phyloP scores from a whole-genome alignment of 2,329 filamentous ascomycete genomes.

The Ascochyta lentis region DNA sequence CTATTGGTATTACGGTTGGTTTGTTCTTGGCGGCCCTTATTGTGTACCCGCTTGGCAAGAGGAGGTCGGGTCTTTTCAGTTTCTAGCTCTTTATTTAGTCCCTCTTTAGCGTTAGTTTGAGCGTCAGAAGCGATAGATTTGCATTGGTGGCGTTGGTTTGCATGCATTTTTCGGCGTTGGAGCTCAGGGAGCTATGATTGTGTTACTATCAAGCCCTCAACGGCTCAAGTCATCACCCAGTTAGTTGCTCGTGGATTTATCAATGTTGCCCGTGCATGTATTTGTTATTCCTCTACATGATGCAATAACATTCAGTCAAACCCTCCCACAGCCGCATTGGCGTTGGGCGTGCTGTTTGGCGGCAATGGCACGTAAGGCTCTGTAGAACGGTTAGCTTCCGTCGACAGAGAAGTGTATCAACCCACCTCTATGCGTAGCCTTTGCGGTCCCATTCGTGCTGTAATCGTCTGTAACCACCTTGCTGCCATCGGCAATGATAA shows the following conservation, averaged over 20 bases:
- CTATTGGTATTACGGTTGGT: slow-evolving; percentile 60
- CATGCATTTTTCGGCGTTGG: slow-evolving; percentile 17
- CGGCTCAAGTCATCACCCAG: not conserved
- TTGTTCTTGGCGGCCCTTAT: slow-evolving; percentile 57
- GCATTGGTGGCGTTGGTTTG: slow-evolving; percentile 15
- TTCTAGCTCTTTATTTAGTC: slow-evolving; percentile 28
- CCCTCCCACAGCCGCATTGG: too few relatives aligned
- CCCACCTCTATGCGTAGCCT: slow-evolving; percentile 37
- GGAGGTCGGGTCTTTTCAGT: slow-evolving; percentile 49
- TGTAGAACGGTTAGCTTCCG: not conserved
- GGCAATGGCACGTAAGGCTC: slow-evolving; percentile 39
- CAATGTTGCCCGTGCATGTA: too few relatives aligned
- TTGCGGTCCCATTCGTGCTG: slow-evolving; percentile 39
- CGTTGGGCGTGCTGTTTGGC: slow-evolving; percentile 31
- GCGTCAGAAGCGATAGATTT: slow-evolving; percentile 14
- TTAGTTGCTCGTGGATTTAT: too few relatives aligned
- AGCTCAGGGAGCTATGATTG: slow-evolving; percentile 8
- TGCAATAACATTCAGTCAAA: not conserved
- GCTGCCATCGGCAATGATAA: slow-evolving; percentile 41
- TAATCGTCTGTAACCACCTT: slow-evolving; percentile 36
- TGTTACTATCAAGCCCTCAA: not conserved
- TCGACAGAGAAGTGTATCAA: not conserved
- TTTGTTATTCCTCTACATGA: too few relatives aligned
- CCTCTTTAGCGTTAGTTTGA: slow-evolving; percentile 9
- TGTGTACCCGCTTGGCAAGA: slow-evolving; percentile 59